These are phyloP conservation scores for Exophiala mesophila DNA, from an alignment of 2,329 filamentous ascomycete genomes.

Conservation along the genomic window DNA sequence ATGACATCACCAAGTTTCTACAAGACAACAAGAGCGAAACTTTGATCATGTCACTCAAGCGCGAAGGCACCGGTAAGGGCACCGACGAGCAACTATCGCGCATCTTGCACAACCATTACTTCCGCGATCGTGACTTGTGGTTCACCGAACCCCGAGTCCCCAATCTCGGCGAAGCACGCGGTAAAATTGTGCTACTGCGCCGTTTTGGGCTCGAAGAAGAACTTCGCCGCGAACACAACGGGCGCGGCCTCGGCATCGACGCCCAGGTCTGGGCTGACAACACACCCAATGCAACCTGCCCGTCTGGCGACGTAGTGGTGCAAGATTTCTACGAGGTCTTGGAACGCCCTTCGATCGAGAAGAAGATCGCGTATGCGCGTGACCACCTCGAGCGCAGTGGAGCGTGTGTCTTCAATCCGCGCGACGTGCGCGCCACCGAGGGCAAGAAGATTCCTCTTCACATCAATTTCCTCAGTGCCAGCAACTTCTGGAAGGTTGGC, in stretches of 20 bases:
- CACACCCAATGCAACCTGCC: constrained; percentile 66
- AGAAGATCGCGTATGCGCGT: constrained; percentile 70
- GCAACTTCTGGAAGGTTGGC: constrained; percentile 86
- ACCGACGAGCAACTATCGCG: constrained; percentile 73
- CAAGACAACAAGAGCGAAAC: constrained; percentile 73
- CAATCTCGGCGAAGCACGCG: constrained; percentile 69
- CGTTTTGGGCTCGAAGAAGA: constrained; percentile 64
- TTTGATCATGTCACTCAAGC: constrained; percentile 81
- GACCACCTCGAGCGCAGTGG: constrained; percentile 65
- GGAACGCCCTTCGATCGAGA: constrained; percentile 67
- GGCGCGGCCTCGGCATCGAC: constrained; percentile 54
- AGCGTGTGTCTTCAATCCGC: constrained; percentile 41
- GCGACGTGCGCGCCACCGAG: constrained; percentile 37
- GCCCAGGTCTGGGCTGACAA: constrained; percentile 78
- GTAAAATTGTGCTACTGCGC: constrained; percentile 77
- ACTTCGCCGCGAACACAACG: constrained; percentile 42
- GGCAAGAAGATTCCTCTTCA: constrained; percentile 60
- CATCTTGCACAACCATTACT: constrained; percentile 70
- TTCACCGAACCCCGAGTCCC: constrained; percentile 74
- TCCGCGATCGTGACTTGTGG: constrained; percentile 60
- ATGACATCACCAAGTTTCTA: constrained; percentile 69
- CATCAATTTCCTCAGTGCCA: constrained; percentile 84
- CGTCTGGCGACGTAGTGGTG: constrained; percentile 70
- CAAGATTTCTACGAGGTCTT: constrained; percentile 94
- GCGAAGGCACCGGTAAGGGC: constrained; percentile 76